A percentile compares a stretch with the other conserved stretches of the same genome.
phyloP scores from a whole-genome alignment of 805 yeast species.

The Candida silvatica region DNA sequence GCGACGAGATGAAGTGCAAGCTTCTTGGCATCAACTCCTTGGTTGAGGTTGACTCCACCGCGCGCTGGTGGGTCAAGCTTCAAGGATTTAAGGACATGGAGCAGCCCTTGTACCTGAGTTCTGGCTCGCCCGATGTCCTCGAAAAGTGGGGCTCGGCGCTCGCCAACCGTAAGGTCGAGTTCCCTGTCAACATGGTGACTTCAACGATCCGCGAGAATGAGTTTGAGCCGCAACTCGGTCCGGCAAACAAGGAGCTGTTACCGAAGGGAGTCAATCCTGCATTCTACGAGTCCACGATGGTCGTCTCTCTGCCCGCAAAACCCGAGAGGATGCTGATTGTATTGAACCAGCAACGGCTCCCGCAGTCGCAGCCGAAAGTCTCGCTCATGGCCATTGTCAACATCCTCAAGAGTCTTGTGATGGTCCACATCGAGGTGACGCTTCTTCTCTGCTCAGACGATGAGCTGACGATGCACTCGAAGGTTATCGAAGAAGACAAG shows the following conservation, averaged over 20 bases:
- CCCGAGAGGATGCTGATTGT: slow-evolving; percentile 21
- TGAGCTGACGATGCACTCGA: slow-evolving; percentile 6
- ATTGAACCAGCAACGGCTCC: slow-evolving; percentile 17
- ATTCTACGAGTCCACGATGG: slow-evolving; percentile 22
- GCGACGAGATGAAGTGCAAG: slow-evolving; percentile 4
- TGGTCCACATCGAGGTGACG: slow-evolving; percentile 21
- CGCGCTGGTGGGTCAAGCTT: slow-evolving; percentile 11
- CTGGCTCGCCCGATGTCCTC: slow-evolving; percentile 9
- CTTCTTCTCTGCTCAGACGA: slow-evolving; percentile 16
- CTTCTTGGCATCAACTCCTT: slow-evolving; percentile 10
- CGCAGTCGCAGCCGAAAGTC: slow-evolving; percentile 9
- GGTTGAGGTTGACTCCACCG: slow-evolving; percentile 9
- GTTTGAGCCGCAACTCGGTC: slow-evolving; percentile 8
- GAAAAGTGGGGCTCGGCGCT: slow-evolving; percentile 26
- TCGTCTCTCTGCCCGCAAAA: slow-evolving; percentile 15
- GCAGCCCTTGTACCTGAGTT: slow-evolving; percentile 5
- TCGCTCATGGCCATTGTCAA: slow-evolving; percentile 20
- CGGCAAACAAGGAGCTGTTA: neutral
- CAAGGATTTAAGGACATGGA: neutral
- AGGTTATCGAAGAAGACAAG: slow-evolving; percentile 6
- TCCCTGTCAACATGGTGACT: slow-evolving; percentile 18
- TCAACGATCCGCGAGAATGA: slow-evolving; percentile 19
- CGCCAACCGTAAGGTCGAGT: slow-evolving; percentile 12
- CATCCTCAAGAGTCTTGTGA: slow-evolving; percentile 18
- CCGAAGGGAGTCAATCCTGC: slow-evolving; percentile 19